Base-by-base conservation (phyloP, 805 yeast species). In the Danielia oregonensis region DNA sequence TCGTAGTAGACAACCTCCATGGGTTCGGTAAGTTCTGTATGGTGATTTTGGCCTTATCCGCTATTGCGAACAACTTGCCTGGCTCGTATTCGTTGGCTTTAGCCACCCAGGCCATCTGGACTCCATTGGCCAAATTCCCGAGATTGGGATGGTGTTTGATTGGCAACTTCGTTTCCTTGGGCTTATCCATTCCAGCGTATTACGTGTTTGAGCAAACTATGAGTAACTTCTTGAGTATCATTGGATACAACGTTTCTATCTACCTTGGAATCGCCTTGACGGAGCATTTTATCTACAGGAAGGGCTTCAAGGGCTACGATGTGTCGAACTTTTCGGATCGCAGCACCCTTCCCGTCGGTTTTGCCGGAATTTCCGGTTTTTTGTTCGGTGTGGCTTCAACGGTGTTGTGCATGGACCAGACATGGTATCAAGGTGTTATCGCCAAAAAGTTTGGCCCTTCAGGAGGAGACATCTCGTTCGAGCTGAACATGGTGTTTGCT, bases 171-270 rank as follows among this genome's bases (percentile, higher is more conserved):
- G 45, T 57, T 8, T 53, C 65, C 4, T 47, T 61, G 32, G 65
- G 51, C 6, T 47, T 61, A 19, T 49, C 61, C 19, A 61, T 59
- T 29, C 66, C 66, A 11, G 65, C 64, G 8, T 59, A 58, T 37
- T 60, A 60, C 37, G 54, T 49, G 8, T 61, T 61, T 36, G 52
- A 42, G 15, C 51, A 37, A 9, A 45, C 61, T 12, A 59, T 61
- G 60, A 44, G 51, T 5, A 55, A 57, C 35, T 61, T 61, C 42
- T 46, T 59, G 45, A 53, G 57, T 15, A 57, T 61, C 31, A 51
- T 61, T 28, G 49, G 61, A 10, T 61, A 59, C 39, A 55, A 57
- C 36, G 59, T 57, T 6, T 53, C 64, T 10, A 59, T 61, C 21
- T 61, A 61, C 39, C 37, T 57, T 28, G 64, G 60, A n/a, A 49